A percentile compares a stretch with the other conserved stretches of the same genome.
Evolutionary conservation across 805 yeast genomes (phyloP).

Genomic region (Candida takata): DNA sequence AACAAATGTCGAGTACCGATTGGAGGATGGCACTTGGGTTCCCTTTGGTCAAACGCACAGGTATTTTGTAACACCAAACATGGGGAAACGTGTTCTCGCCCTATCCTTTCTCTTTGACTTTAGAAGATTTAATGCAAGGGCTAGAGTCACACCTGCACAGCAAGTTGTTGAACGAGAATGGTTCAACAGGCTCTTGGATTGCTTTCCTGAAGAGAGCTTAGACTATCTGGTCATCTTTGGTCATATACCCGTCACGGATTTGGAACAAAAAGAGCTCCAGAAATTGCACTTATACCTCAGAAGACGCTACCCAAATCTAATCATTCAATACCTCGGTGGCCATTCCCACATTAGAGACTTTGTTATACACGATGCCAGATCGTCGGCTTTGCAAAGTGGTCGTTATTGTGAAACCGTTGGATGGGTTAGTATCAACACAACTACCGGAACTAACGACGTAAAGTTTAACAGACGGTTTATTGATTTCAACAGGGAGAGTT

Average conservation of each 20-base stretch:
- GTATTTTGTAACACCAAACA: constrained; percentile 56
- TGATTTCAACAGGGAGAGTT: constrained; percentile 73
- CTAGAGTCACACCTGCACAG: constrained; percentile 56
- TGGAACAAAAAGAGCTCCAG: constrained; percentile 28
- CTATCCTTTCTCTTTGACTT: constrained; percentile 81
- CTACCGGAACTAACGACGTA: constrained; percentile 14
- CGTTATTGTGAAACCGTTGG: constrained; percentile 93
- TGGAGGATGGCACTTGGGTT: constrained; percentile 37
- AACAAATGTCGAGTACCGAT: constrained; percentile 59
- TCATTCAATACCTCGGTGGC: constrained; percentile 88
- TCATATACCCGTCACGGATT: constrained; percentile 60
- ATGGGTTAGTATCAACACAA: constrained; percentile 53
- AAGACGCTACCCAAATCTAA: constrained; percentile 46
- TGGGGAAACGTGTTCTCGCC: constrained; percentile 47
- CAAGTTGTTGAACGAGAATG: constrained; percentile 51
- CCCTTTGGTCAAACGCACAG: constrained; percentile 65
- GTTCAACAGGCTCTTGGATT: constrained; percentile 45
- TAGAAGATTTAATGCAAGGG: constrained; percentile 46
- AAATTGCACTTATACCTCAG: constrained; percentile 42
- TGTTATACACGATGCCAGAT: constrained; percentile 51
- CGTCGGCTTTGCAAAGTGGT: constrained; percentile 87
- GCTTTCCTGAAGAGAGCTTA: constrained; percentile 33
- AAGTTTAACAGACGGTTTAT: constrained; percentile 59
- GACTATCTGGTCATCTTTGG: constrained; percentile 71
- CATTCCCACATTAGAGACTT: constrained; percentile 91